Evolutionary conservation across 805 yeast species (phyloP).

Genomic region (Lipomyces kockii): DNA sequence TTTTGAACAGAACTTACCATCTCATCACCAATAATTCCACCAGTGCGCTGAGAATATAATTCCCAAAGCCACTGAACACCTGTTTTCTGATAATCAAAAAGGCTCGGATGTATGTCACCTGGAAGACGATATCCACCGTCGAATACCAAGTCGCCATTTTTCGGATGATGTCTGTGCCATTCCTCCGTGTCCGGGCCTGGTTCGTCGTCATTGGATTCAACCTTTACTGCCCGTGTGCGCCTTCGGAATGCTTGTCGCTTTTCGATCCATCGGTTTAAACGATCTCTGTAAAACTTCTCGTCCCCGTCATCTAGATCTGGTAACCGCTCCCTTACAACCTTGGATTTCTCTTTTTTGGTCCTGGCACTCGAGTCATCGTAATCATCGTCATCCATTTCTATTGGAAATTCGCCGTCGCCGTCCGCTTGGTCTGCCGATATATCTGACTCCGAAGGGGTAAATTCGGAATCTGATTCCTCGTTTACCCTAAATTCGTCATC

Average conservation of each 20-base stretch:
- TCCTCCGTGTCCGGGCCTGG: constrained; percentile 49
- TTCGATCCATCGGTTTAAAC: constrained; percentile 65
- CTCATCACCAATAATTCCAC: constrained; percentile 97
- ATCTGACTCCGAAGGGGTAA: constrained; percentile 20
- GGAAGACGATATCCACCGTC: constrained; percentile 77
- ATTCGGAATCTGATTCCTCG: constrained; percentile 25
- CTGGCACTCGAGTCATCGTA: constrained; percentile 24
- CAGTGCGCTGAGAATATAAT: constrained; percentile 82
- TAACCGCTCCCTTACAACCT: constrained; percentile 42
- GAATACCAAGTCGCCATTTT: constrained; percentile 71
- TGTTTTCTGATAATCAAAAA: constrained; percentile 93
- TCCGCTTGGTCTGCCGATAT: constrained; percentile 28
- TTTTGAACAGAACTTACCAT: constrained; percentile 53
- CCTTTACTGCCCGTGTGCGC: constrained; percentile 33
- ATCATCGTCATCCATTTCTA: constrained; percentile 40
- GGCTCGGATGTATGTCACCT: constrained; percentile 83
- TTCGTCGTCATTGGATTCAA: constrained; percentile 2
- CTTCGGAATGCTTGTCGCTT: constrained; percentile 55
- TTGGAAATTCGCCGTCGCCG: constrained; percentile 41
- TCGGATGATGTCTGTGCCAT: constrained; percentile 79
- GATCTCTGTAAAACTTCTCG: constrained; percentile 61
- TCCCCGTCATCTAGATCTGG: constrained; percentile 80
- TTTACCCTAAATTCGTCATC: constrained; percentile 18
- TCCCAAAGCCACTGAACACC: constrained; percentile 99
- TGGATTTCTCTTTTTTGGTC: constrained; percentile 28